phyloP scores from a whole-genome alignment of 2,329 filamentous ascomycete species.

The Domatiomyces catenatus region DNA sequence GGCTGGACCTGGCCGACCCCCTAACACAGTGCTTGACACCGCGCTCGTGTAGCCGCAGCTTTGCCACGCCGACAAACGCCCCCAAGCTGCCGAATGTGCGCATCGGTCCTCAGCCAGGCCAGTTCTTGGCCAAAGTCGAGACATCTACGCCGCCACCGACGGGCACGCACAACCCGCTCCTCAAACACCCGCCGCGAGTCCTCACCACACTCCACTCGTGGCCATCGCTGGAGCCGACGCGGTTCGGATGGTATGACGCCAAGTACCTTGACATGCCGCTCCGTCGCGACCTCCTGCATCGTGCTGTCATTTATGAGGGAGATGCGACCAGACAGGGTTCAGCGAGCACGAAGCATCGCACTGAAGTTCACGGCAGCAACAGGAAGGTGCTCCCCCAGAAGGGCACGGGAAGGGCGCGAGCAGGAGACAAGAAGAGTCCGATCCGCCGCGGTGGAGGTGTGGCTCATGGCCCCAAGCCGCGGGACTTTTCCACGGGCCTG shows the following conservation, averaged over 20 bases:
- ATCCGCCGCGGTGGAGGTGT: conserved; percentile 75
- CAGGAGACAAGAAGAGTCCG: conserved; percentile 68
- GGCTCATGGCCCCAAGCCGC: conserved; percentile 72
- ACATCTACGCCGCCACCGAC: conserved; percentile 12
- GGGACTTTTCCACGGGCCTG: conserved; percentile 74
- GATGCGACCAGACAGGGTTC: conserved; percentile 78
- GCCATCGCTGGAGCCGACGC: conserved; percentile 69
- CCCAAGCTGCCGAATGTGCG: conserved; percentile 21
- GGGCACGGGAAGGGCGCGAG: conserved; percentile 63
- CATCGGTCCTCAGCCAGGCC: conserved; percentile 37
- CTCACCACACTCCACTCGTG: conserved; percentile 80
- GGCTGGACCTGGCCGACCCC: conserved; percentile 22
- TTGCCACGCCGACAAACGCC: conserved; percentile 29
- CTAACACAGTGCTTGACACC: conserved; percentile 21
- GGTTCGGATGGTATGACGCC: conserved; percentile 61
- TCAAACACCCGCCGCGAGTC: conserved; percentile 41
- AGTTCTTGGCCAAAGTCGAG: conserved; percentile 18
- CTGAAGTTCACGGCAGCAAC: conserved; percentile 68
- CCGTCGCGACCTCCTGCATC: conserved; percentile 80
- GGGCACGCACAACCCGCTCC: conserved; percentile 19
- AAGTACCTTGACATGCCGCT: conserved; percentile 78
- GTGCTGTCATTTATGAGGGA: conserved; percentile 82
- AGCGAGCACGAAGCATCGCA: conserved; percentile 65
- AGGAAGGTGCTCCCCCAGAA: conserved; percentile 77
- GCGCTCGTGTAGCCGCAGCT: background rate